phyloP scores from a whole-genome alignment of 768 basidiomycete genomes.

The Hypholoma sublateritium region DNA sequence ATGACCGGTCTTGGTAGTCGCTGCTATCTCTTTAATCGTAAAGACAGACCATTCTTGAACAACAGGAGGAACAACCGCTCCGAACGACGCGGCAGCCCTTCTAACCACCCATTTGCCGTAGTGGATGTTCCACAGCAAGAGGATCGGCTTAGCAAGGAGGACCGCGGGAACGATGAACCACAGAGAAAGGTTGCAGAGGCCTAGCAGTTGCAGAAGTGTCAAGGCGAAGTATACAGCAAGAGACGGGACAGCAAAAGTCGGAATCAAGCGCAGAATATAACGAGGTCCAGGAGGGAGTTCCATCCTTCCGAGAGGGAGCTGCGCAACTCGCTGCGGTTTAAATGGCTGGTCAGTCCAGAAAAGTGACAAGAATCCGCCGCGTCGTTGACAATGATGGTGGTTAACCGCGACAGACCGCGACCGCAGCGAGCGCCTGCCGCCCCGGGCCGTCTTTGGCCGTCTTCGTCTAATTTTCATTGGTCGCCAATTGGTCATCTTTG shows the following conservation, averaged over 20 bases:
- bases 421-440: too few species aligned
- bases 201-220: conserved; percentile 1
- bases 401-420: too few species aligned
- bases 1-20: conserved; percentile 26
- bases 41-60: conserved; percentile 12
- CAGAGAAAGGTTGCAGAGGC: not conserved
- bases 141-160: conserved; percentile 5
- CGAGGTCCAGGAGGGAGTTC: conserved; percentile 8
- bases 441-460: too few species aligned
- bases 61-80: conserved; percentile 16
- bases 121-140: conserved; percentile 3
- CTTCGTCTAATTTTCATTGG: too few species aligned
- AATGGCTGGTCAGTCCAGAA: too few species aligned
- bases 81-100: conserved; percentile 13
- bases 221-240: conserved; percentile 7
- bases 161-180: conserved; percentile 4
- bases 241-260: conserved; percentile 14
- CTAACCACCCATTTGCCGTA: conserved; percentile 9
- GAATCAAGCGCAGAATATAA: conserved; percentile 11
- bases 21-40: conserved; percentile 9
- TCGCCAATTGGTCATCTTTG: too few species aligned
- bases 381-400: too few species aligned
- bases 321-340: too few species aligned
- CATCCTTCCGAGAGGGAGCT: not conserved
- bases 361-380: too few species aligned